phyloP scores from a whole-genome alignment of 1,284 basidiomycete species.

The Cutaneotrichosporon dermatis region DNA sequence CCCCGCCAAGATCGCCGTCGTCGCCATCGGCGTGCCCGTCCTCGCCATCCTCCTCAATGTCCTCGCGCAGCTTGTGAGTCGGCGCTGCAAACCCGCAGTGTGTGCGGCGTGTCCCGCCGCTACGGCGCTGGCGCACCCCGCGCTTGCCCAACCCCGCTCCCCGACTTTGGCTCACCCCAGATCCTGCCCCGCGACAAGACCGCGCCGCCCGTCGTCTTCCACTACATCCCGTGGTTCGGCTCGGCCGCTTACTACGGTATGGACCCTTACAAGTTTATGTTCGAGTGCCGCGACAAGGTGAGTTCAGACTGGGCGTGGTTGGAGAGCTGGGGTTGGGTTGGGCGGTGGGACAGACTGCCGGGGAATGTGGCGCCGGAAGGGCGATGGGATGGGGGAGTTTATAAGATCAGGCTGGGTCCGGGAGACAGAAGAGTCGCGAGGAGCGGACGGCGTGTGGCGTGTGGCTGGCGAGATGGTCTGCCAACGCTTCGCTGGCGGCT shows the following conservation, averaged over 20 bases:
- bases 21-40: slow-evolving; percentile 45
- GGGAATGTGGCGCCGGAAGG: no score
- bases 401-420: no score
- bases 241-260: slow-evolving; percentile 72
- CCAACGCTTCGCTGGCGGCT: no score
- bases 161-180: slow-evolving; percentile 41
- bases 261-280: slow-evolving; percentile 73
- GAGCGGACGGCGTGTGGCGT: no score
- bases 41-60: slow-evolving; percentile 58
- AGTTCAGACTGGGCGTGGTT: slow-evolving; percentile 20
- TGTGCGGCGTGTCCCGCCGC: background rate
- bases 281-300: slow-evolving; percentile 76
- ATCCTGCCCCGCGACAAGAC: slow-evolving; percentile 57
- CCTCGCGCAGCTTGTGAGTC: slow-evolving; percentile 58
- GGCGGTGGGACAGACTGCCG: background rate
- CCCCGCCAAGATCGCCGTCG: slow-evolving; percentile 10
- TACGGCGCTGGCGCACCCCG: background rate
- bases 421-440: no score
- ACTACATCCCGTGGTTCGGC: slow-evolving; percentile 70
- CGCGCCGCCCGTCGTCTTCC: slow-evolving; percentile 71
- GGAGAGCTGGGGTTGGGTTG: background rate
- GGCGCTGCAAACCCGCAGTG: no score
- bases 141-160: background rate
- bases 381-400: no score
- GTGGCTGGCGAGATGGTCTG: no score